phyloP scores from a whole-genome alignment of 1,284 basidiomycete genomes.

The Ceratobasidium sp. region DNA sequence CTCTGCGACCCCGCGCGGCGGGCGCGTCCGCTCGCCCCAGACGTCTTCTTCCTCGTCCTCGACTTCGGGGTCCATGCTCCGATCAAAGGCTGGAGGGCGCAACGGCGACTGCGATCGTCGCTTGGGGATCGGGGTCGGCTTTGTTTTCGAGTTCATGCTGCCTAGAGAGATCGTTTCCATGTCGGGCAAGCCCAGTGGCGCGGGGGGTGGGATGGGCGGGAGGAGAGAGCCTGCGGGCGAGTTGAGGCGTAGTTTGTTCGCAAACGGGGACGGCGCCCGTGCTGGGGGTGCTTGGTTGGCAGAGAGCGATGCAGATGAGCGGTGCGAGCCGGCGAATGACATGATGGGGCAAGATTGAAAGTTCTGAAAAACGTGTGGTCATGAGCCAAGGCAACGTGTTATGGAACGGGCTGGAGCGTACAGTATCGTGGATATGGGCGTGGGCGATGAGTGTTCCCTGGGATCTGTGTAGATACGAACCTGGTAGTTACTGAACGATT shows the following conservation, averaged over 20 bases:
- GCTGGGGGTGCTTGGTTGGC: conserved; percentile 9
- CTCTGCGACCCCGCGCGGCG: background rate
- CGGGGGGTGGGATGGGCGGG: conserved; percentile 32
- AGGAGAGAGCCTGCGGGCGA: conserved; percentile 18
- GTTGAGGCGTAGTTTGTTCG: conserved; percentile 36
- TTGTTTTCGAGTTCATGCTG: conserved; percentile 23
- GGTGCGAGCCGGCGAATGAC: conserved; percentile 30
- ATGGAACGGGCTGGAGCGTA: background rate
- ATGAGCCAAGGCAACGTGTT: conserved; percentile 28
- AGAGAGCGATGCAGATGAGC: conserved; percentile 32
- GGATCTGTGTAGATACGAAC: conserved; percentile 23
- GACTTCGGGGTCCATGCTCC: conserved; percentile 40
- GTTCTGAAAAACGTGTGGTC: conserved; percentile 38
- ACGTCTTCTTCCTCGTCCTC: conserved; percentile 28
- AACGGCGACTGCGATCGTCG: conserved; percentile 32
- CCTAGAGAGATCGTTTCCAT: conserved; percentile 37
- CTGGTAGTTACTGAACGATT: background rate
- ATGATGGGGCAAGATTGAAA: conserved; percentile 18
- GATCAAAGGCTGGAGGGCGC: conserved; percentile 31
- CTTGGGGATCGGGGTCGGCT: conserved; percentile 24
- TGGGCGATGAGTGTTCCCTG: background rate
- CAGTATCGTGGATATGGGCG: conserved; percentile 29
- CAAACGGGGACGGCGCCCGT: conserved; percentile 37
- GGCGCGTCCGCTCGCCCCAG: conserved; percentile 28
- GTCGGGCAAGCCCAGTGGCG: conserved; percentile 35